Percentiles rank a stretch among this genome's conserved stretches.
phyloP scores from a whole-genome alignment of 2,329 filamentous ascomycete species.

The Whalleya microplaca region DNA sequence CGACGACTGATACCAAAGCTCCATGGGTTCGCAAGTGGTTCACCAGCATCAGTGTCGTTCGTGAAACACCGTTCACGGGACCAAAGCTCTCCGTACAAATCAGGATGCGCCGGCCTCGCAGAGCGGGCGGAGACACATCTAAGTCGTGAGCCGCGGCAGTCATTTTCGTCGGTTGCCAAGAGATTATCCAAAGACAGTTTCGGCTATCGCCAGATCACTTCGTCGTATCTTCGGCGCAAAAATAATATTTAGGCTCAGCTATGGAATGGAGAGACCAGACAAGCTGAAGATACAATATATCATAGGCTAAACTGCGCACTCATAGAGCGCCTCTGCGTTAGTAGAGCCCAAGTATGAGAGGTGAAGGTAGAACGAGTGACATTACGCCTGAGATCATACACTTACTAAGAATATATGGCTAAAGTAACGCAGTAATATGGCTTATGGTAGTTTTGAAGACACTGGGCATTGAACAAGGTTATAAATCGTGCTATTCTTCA shows the following conservation, averaged over 20 bases:
- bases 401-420: not conserved
- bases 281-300: not conserved
- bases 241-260: not conserved
- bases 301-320: not conserved
- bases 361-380: not conserved
- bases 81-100: conserved; percentile 74
- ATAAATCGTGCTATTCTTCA: too few species aligned
- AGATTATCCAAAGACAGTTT: not conserved
- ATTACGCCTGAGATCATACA: not conserved
- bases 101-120: conserved; percentile 65
- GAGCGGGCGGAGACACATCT: conserved; percentile 48
- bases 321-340: not conserved
- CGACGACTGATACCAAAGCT: conserved; percentile 67
- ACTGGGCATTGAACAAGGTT: not conserved
- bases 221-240: not conserved
- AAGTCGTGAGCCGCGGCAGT: conserved; percentile 41
- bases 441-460: not conserved
- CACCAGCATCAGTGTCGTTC: conserved; percentile 71
- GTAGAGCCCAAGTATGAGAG: not conserved
- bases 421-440: conserved; percentile 3
- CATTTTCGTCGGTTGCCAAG: not conserved
- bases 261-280: not conserved
- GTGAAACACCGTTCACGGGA: conserved; percentile 73
- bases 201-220: not conserved
- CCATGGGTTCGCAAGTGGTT: conserved; percentile 68